Evolutionary conservation across 176 grass and related monocot genomes (phyloP), one percentile per base, ranked within the genome.

Genomic region (Miscanthus lutarioriparius): DNA sequence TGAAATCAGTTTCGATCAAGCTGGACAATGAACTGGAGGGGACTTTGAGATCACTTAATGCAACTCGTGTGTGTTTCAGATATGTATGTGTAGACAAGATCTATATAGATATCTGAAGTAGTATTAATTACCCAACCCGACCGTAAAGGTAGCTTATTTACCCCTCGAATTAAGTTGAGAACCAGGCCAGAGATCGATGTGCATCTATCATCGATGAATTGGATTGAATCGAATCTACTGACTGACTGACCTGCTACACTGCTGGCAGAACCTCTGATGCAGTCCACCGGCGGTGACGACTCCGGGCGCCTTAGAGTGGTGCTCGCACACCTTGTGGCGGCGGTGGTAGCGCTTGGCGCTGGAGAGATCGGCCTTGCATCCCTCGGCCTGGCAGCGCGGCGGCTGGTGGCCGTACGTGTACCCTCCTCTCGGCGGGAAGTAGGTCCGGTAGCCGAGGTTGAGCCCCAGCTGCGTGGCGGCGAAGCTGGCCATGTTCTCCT

Each of bases 211-310:
- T 43, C 4, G 1, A 76, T 54, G 17, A 10, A 35, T 64, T 15
- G 44, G 14, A 47, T 14, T 3, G 8, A 58, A 58, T 23, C 8
- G 54, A 58, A n/a, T n/a, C 8, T 1, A n/a, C 19, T 8, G 51
- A 22, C 2, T 10, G 16, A 51, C 81, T 90, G 43, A 95, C 92
- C 92, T 90, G 90, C 92, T 95, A 82, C 92, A 95, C 86, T 95
- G 92, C 82, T 95, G 92, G 76, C 92, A 95, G 80, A 95, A 95
- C 64, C 92, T 92, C 84, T 95, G 92, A 39, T 90, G 90, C 25
- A 90, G 78, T 1, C 92, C 92, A 8, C 87, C 92, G 14, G 86
- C 85, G 30, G 91, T 90, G 83, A 91, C 84, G 67, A 95, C 92
- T 33, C 83, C 75, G 2, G 92, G 72, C 8, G 87, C 90, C 90